Evolutionary conservation across 306 rosid species (phyloP), one percentile per base, ranked within the genome.

Genomic region (Vigna reflexopilosa): DNA sequence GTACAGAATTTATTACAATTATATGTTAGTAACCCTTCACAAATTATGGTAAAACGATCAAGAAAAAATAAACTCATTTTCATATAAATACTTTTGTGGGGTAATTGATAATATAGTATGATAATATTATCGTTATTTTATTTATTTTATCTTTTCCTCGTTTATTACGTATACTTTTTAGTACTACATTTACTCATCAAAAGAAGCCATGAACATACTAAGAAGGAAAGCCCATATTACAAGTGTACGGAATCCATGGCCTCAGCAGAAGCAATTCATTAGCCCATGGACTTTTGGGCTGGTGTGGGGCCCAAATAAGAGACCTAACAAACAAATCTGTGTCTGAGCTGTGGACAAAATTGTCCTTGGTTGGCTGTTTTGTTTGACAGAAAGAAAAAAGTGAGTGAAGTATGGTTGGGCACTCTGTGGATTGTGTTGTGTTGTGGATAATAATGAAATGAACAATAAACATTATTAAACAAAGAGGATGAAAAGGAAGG

Each of bases 301-400:
- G 19, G 5, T 38, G 65, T 78, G 81, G 82, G 89, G 82, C 81
- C 87, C 83, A 80, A 80, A 80, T 62, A 70, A 66, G 83, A 88
- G 87, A 85, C 48, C 76, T 77, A 81, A 63, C 79, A 68, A 83
- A 87, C 89, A 87, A 86, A 67, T 15, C 47, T 45, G 16, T 28
- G 45, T 36, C 38, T 22, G 32, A 49, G 6, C 51, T 49, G 28
- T 42, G 56, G 78, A 83, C 83, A 48, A 79, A 52, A 62, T 40
- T 69, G 77, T 67, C 83, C 76, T 26, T 47, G 66, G 9, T 3
- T 40, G 66, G 9, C 5, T 40, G 51, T 38, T 61, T 81, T 47
- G 45, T 51, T 50, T 64, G 44, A 13, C 73, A 61, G 51, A 69
- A n/a, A n/a, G 36, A 68, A 67, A 55, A 68, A 76, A 9, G 70